These are phyloP conservation scores for Cylindrotheca fusiformis DNA, from an alignment of 108 stramenopile genomes.

Conservation along the genomic window DNA sequence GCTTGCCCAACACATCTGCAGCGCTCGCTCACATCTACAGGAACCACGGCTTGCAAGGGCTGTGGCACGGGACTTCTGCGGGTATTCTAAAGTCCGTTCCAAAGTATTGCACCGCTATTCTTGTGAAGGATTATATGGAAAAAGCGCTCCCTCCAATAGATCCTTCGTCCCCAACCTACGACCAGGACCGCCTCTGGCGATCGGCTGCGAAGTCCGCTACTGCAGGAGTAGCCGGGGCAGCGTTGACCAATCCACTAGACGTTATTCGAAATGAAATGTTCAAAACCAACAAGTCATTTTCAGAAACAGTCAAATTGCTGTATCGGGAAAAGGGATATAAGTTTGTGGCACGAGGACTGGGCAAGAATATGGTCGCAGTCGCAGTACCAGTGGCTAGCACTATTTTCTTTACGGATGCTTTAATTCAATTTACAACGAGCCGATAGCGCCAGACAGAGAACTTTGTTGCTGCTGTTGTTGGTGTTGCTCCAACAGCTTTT, in stretches of 20 bases:
- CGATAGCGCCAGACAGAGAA: neutral
- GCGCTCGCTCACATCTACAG: constrained; percentile 70
- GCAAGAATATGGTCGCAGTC: constrained; percentile 94
- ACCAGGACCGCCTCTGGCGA: constrained; percentile 58
- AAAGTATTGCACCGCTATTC: constrained; percentile 90
- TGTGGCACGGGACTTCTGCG: constrained; percentile 93
- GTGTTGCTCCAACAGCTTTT: constrained; percentile 52
- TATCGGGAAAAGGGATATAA: constrained; percentile 53
- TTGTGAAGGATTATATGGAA: constrained; percentile 87
- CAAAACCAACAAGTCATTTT: constrained; percentile 81
- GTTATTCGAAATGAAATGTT: constrained; percentile 98
- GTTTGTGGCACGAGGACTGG: constrained; percentile 74
- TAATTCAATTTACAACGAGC: constrained; percentile 48
- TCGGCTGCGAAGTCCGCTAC: constrained; percentile 83
- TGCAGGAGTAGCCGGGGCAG: constrained; percentile 93
- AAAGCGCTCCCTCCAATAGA: constrained; percentile 45
- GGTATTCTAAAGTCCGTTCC: constrained; percentile 95
- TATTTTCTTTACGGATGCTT: constrained; percentile 90
- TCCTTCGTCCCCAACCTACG: constrained; percentile 47
- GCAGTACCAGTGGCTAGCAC: constrained; percentile 91
- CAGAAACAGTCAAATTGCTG: constrained; percentile 44
- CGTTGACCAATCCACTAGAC: constrained; percentile 94
- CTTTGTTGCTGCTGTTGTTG: constrained; percentile 4
- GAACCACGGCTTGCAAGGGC: constrained; percentile 59
- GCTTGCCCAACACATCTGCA: constrained; percentile 53